These are phyloP conservation scores for Colletotrichum lentis DNA, from an alignment of 2,329 filamentous ascomycete genomes.

Conservation along the genomic window DNA sequence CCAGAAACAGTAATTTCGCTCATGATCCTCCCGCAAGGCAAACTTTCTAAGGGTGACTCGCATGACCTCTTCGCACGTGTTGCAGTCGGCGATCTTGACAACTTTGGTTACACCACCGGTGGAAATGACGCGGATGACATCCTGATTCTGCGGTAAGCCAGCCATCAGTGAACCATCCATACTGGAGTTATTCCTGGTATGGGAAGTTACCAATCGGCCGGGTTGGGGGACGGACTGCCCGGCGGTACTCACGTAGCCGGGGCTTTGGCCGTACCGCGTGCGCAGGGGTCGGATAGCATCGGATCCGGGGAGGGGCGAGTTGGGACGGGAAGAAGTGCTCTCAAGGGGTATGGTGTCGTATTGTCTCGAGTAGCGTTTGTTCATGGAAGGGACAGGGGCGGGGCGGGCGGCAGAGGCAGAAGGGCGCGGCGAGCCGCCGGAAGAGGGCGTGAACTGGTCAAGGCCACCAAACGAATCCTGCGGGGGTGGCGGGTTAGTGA, in stretches of 20 bases:
- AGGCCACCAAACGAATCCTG: constrained; percentile 86
- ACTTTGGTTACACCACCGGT: constrained; percentile 92
- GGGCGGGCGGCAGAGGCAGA: constrained; percentile 59
- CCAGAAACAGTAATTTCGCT: constrained; percentile 97
- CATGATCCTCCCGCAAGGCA: constrained; percentile 85
- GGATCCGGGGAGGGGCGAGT: constrained; percentile 69
- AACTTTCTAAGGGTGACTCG: constrained; percentile 89
- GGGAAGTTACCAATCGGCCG: constrained; percentile 69
- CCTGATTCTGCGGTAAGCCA: constrained; percentile 83
- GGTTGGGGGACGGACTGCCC: constrained; percentile 70
- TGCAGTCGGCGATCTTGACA: constrained; percentile 90
- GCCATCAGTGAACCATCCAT: constrained; percentile 88
- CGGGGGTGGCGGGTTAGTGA: constrained; percentile 34
- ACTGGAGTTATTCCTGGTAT: constrained; percentile 83
- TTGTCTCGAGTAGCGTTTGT: constrained; percentile 72
- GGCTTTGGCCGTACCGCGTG: constrained; percentile 66
- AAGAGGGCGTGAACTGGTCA: constrained; percentile 71
- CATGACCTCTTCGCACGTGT: constrained; percentile 91
- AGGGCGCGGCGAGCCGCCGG: constrained; percentile 68
- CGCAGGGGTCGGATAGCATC: constrained; percentile 61
- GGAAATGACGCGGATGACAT: constrained; percentile 91
- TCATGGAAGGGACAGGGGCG: constrained; percentile 54
- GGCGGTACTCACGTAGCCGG: constrained; percentile 57
- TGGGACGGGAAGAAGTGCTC: constrained; percentile 68
- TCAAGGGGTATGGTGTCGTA: constrained; percentile 59